These are phyloP conservation scores for Prunus kanzakura DNA, from an alignment of 306 rosid genomes.

Conservation along the genomic window DNA sequence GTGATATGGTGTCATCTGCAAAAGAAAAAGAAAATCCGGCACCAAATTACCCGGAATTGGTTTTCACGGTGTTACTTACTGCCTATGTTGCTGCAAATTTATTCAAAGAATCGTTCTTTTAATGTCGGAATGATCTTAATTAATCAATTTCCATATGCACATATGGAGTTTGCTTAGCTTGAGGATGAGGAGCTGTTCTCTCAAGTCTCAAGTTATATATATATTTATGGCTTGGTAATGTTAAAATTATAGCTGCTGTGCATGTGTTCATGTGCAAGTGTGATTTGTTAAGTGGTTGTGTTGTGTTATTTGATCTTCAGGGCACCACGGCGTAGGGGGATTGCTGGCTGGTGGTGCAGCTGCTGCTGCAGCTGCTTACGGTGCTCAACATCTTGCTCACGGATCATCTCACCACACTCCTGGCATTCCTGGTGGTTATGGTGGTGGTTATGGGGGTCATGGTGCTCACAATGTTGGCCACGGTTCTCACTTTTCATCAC, in stretches of 20 bases:
- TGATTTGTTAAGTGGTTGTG: not conserved
- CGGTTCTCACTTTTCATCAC: conserved; percentile 7
- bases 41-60: not conserved
- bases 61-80: not conserved
- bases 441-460: not conserved
- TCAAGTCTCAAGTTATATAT: not conserved
- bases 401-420: conserved; percentile 7
- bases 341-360: conserved; percentile 84
- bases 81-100: no score
- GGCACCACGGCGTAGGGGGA: conserved; percentile 41
- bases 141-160: not conserved
- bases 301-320: conserved; percentile 28
- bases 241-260: not conserved
- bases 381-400: conserved; percentile 43
- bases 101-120: not conserved
- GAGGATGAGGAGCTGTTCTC: not conserved
- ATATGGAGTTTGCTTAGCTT: not conserved
- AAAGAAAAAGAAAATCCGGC: not conserved
- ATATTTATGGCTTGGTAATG: not conserved
- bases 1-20: not conserved
- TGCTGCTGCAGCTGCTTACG: conserved; percentile 77
- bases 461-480: conserved; percentile 1
- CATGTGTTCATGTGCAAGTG: not conserved
- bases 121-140: not conserved
- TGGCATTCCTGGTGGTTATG: conserved; percentile 11